Evolutionary conservation across 2,329 filamentous ascomycete species (phyloP).

Genomic region (Furcasterigmium sp.): DNA sequence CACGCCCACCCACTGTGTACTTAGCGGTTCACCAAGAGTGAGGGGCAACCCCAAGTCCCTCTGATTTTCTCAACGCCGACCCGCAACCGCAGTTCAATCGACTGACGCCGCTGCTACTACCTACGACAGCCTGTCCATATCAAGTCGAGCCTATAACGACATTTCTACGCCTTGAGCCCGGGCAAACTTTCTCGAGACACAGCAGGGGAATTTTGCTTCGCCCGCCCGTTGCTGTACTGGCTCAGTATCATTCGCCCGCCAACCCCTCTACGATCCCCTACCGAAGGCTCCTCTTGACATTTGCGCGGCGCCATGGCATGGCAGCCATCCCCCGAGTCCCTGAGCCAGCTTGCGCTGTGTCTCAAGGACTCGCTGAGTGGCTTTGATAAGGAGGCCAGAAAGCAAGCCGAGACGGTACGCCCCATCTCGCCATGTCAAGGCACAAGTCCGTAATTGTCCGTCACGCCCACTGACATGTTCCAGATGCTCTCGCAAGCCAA

Average conservation of each 20-base stretch:
- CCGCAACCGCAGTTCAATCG: background rate
- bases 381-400: conserved; percentile 73
- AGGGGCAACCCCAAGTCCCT: background rate
- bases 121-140: too few relatives aligned
- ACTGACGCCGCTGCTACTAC: too few relatives aligned
- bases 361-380: conserved; percentile 89
- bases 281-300: conserved; percentile 8
- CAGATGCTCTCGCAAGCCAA: conserved; percentile 94
- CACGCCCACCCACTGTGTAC: background rate
- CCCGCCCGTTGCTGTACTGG: too few relatives aligned
- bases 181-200: too few relatives aligned
- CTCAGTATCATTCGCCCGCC: too few relatives aligned
- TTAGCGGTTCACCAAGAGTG: too few relatives aligned
- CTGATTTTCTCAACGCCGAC: background rate
- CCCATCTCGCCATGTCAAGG: conserved; percentile 17
- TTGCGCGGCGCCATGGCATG: conserved; percentile 64
- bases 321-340: conserved; percentile 82
- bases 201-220: too few relatives aligned
- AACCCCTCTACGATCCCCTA: conserved; percentile 5
- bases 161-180: too few relatives aligned
- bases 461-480: conserved; percentile 5
- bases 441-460: too few relatives aligned
- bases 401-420: conserved; percentile 81
- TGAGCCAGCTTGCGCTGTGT: conserved; percentile 83
- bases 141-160: too few relatives aligned